phyloP scores from a whole-genome alignment of 495 filamentous ascomycete genomes.

The Aspergillus incahuasiensis region DNA sequence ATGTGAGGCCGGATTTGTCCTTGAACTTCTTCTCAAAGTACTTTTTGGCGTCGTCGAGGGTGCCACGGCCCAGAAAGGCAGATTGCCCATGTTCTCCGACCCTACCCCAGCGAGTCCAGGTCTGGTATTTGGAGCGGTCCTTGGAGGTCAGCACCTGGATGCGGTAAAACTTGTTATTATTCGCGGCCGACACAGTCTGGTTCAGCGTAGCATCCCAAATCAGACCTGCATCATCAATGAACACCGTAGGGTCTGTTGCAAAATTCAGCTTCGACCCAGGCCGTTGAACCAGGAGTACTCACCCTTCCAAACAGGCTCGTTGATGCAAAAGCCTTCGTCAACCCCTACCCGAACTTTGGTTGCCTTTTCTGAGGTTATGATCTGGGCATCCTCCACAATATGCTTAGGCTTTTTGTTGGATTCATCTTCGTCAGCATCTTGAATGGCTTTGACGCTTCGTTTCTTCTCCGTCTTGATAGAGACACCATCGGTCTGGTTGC shows the following conservation, averaged over 20 bases:
- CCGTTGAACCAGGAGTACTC: background rate
- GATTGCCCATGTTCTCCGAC: slow-evolving; percentile 69
- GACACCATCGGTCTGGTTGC: background rate
- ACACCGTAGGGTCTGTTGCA: slow-evolving; percentile 39
- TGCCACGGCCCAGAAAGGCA: slow-evolving; percentile 38
- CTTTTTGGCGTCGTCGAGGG: slow-evolving; percentile 41
- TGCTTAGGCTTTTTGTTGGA: slow-evolving; percentile 23
- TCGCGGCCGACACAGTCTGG: slow-evolving; percentile 46
- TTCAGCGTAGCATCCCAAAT: slow-evolving; percentile 58
- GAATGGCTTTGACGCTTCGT: slow-evolving; percentile 11
- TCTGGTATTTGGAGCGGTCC: slow-evolving; percentile 33
- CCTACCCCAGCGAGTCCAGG: slow-evolving; percentile 74
- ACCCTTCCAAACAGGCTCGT: background rate
- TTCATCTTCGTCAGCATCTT: slow-evolving; percentile 18
- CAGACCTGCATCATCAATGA: slow-evolving; percentile 56
- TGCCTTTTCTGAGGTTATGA: slow-evolving; percentile 32
- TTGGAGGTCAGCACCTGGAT: slow-evolving; percentile 45
- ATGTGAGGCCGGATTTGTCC: slow-evolving; percentile 65
- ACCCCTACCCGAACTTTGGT: slow-evolving; percentile 43
- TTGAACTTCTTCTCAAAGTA: slow-evolving; percentile 73
- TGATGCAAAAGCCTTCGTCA: slow-evolving; percentile 41
- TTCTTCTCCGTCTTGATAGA: slow-evolving; percentile 14
- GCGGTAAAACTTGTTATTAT: slow-evolving; percentile 73
- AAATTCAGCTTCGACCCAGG: background rate
- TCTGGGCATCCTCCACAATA: slow-evolving; percentile 41